These are phyloP conservation scores for Paecilomyces sp. DNA, from an alignment of 2,329 filamentous ascomycete species.

Conservation along the genomic window DNA sequence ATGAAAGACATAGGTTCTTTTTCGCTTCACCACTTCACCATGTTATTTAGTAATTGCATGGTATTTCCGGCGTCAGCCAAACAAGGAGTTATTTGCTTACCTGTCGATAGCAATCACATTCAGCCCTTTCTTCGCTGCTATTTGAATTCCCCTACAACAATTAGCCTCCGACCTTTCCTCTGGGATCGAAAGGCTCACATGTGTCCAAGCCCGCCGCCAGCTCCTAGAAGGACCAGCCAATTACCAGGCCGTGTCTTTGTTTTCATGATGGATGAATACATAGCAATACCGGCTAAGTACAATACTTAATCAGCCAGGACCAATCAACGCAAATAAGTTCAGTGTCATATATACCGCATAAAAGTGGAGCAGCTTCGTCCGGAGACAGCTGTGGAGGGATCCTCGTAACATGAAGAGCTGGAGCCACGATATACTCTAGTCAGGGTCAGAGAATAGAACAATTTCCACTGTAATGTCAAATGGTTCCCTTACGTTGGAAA, in stretches of 20 bases:
- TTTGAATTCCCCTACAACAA: slow-evolving; percentile 26
- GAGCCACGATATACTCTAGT: slow-evolving; percentile 28
- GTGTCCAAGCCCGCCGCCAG: slow-evolving; percentile 32
- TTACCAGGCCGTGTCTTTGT: slow-evolving; percentile 26
- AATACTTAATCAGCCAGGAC: background rate
- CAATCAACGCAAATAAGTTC: background rate
- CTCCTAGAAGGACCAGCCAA: slow-evolving; percentile 29
- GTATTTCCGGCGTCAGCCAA: background rate
- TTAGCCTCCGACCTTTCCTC: background rate
- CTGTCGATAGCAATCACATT: slow-evolving; percentile 32
- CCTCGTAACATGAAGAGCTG: slow-evolving; percentile 27
- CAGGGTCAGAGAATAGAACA: background rate
- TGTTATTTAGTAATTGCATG: background rate
- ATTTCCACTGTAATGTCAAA: background rate
- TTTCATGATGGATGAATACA: slow-evolving; percentile 34
- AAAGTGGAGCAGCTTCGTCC: slow-evolving; percentile 26
- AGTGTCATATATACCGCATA: slow-evolving; percentile 23
- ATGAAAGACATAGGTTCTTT: slow-evolving; percentile 22
- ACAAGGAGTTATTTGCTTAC: slow-evolving; percentile 9
- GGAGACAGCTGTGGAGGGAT: slow-evolving; percentile 25
- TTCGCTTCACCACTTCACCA: slow-evolving; percentile 24
- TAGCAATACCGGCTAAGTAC: slow-evolving; percentile 25
- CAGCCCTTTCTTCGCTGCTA: slow-evolving; percentile 27
- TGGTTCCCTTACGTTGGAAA: slow-evolving; percentile 22
- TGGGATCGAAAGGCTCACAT: slow-evolving; percentile 17